Percentiles rank a stretch among this genome's conserved stretches.
Conservation (phyloP, 768 basidiomycete species). For the Kwoniella sp. region DNA sequence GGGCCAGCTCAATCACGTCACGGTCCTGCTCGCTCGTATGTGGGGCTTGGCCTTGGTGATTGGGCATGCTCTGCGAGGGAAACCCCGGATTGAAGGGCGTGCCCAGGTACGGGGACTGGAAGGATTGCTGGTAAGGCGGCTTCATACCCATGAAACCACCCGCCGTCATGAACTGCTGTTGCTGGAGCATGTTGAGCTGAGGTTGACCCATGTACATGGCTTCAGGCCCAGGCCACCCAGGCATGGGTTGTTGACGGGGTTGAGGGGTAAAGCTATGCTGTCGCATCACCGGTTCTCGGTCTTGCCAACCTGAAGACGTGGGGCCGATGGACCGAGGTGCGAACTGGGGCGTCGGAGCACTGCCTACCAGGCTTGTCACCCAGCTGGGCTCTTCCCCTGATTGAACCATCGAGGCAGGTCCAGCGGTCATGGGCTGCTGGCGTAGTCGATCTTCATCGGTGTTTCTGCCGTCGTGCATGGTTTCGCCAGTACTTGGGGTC, state of each 20-base stretch:
- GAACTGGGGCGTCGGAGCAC: slow-evolving; percentile 19
- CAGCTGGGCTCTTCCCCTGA: slow-evolving; percentile 37
- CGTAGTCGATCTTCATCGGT: slow-evolving; percentile 11
- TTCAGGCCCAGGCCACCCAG: no score
- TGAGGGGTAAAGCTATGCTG: slow-evolving; percentile 13
- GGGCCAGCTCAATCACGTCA: slow-evolving; percentile 41
- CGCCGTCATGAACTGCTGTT: slow-evolving; percentile 17
- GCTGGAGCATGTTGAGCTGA: slow-evolving; percentile 8
- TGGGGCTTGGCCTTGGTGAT: no score
- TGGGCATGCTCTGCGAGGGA: no score
- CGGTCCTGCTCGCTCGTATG: slow-evolving; percentile 18
- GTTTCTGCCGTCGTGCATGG: neutral
- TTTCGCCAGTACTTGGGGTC: neutral
- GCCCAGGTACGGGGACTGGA: slow-evolving; percentile 7
- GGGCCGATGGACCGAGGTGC: slow-evolving; percentile 9
- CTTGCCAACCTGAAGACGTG: slow-evolving; percentile 14
- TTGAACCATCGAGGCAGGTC: no score
- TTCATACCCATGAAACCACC: slow-evolving; percentile 4
- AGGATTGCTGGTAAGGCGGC: neutral
- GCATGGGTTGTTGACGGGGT: slow-evolving; percentile 12
- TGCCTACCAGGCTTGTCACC: slow-evolving; percentile 39
- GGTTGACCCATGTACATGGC: neutral
- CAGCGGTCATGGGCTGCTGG: no score
- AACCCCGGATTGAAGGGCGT: slow-evolving; percentile 14
- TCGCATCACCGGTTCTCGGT: slow-evolving; percentile 8